A percentile compares a stretch with the other conserved stretches of the same genome.
phyloP scores from a whole-genome alignment of 441 rosid genomes.

The Gossypium gossypioides region DNA sequence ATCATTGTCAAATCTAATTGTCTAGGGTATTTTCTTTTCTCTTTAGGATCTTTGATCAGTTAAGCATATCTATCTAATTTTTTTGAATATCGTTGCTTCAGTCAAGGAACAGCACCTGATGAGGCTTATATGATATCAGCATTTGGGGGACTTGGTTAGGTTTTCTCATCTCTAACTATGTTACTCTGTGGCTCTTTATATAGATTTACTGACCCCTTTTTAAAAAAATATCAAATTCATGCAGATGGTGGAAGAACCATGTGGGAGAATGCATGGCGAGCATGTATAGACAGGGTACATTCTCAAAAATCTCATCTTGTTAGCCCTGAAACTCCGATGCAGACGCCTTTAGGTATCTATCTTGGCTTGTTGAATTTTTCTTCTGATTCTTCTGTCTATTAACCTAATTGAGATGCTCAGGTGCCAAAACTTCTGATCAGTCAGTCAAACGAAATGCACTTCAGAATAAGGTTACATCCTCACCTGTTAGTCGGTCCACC shows the following conservation, averaged over 20 bases:
- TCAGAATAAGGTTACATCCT: conserved; percentile 41
- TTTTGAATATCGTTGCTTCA: conserved; percentile 31
- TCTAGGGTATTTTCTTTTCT: not conserved
- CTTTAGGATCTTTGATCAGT: not conserved
- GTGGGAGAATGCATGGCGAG: conserved; percentile 86
- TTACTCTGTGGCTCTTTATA: not conserved
- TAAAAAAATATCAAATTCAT: not conserved
- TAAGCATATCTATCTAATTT: conserved; percentile 8
- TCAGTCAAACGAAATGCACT: conserved; percentile 37
- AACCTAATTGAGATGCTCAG: conserved; percentile 23
- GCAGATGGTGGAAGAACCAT: conserved; percentile 73
- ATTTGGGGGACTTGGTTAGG: conserved; percentile 86
- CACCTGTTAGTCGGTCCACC: conserved; percentile 47
- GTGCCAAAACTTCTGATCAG: conserved; percentile 44
- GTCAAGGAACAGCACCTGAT: conserved; percentile 87
- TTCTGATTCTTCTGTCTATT: conserved; percentile 1
- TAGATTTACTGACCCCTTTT: conserved; percentile 17
- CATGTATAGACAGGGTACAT: conserved; percentile 51
- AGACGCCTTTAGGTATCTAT: conserved; percentile 53
- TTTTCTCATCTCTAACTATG: conserved; percentile 9
- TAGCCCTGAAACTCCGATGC: conserved; percentile 63
- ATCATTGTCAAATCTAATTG: not conserved
- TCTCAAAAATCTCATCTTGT: conserved; percentile 42
- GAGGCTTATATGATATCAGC: conserved; percentile 96
- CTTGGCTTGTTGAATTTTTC: conserved; percentile 9